Conservation (phyloP, 345 rosid species). For the Microthlaspi erraticum region DNA sequence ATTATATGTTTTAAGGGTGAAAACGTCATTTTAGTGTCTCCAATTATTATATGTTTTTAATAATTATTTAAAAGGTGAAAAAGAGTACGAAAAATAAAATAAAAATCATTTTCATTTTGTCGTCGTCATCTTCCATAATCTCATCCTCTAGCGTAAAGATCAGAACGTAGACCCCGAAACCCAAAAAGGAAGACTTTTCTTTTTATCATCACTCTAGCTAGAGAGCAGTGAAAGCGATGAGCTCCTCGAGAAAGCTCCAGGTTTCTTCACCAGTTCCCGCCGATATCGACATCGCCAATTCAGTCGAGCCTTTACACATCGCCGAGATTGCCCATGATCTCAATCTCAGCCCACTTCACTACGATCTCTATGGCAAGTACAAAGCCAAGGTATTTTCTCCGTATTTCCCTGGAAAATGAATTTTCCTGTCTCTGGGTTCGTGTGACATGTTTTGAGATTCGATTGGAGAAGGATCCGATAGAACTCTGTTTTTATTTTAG, state of each 20-base stretch:
- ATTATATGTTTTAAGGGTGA: not conserved
- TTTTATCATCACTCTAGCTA: not conserved
- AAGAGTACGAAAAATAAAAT: not conserved
- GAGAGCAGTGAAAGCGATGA: conserved; percentile 47
- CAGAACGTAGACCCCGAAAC: not conserved
- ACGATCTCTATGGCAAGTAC: conserved; percentile 93
- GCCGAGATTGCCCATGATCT: conserved; percentile 84
- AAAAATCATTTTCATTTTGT: not conserved
- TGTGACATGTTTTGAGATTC: conserved; percentile 1
- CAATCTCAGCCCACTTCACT: conserved; percentile 67
- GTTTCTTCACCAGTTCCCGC: conserved; percentile 93
- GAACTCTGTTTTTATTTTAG: conserved; percentile 15
- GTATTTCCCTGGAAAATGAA: not conserved
- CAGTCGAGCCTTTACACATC: conserved; percentile 82
- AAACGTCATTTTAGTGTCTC: not conserved
- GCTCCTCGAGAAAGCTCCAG: conserved; percentile 67
- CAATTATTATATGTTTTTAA: conserved; percentile 14
- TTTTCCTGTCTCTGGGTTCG: not conserved
- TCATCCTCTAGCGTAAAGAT: not conserved
- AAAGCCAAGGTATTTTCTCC: conserved; percentile 80
- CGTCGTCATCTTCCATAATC: conserved; percentile 21
- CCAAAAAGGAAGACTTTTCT: not conserved
- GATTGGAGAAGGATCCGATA: not conserved
- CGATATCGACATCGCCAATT: conserved; percentile 91
- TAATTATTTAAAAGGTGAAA: not conserved